A percentile compares a stretch with the other conserved stretches of the same genome.
These are phyloP conservation scores for Aspergillus terreus DNA, from an alignment of 2,329 filamentous ascomycete species.

Conservation along the genomic window DNA sequence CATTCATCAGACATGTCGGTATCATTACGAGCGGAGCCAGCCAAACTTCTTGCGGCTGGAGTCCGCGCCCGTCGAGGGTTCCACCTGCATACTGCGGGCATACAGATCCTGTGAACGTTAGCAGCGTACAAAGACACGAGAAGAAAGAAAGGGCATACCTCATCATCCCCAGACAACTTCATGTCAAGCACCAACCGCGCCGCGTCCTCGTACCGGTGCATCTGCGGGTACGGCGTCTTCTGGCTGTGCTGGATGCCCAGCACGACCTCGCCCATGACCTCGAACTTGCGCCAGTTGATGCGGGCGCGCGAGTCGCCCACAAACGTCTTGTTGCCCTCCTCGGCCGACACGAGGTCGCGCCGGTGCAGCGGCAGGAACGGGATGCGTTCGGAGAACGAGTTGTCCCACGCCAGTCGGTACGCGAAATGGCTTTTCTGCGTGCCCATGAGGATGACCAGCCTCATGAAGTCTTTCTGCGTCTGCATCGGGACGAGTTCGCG, in stretches of 20 bases:
- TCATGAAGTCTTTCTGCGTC: slow-evolving; percentile 78
- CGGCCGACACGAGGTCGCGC: slow-evolving; percentile 84
- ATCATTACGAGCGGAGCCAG: slow-evolving; percentile 36
- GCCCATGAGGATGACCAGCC: slow-evolving; percentile 87
- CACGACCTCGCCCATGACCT: slow-evolving; percentile 89
- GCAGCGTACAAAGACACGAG: neutral
- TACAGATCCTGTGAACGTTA: slow-evolving; percentile 51
- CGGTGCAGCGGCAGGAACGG: slow-evolving; percentile 89
- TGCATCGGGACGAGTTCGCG: slow-evolving; percentile 68
- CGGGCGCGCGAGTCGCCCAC: slow-evolving; percentile 68
- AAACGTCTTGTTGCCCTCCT: slow-evolving; percentile 89
- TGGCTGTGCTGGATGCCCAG: slow-evolving; percentile 90
- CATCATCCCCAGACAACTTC: slow-evolving; percentile 77
- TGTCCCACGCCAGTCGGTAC: slow-evolving; percentile 97
- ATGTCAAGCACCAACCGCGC: slow-evolving; percentile 76
- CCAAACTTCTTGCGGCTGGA: slow-evolving; percentile 41
- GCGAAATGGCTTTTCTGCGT: slow-evolving; percentile 89
- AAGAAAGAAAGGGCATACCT: slow-evolving; percentile 56
- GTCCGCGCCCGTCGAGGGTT: slow-evolving; percentile 42
- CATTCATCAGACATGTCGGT: slow-evolving; percentile 15
- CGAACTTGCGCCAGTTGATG: slow-evolving; percentile 98
- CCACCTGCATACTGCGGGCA: slow-evolving; percentile 55
- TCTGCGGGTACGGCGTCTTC: slow-evolving; percentile 71
- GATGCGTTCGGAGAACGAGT: slow-evolving; percentile 83
- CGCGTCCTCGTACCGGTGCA: slow-evolving; percentile 66